Evolutionary conservation across 2,329 filamentous ascomycete species (phyloP), one percentile per base, ranked within the genome.

Genomic region (Ustilaginoidea virens): DNA sequence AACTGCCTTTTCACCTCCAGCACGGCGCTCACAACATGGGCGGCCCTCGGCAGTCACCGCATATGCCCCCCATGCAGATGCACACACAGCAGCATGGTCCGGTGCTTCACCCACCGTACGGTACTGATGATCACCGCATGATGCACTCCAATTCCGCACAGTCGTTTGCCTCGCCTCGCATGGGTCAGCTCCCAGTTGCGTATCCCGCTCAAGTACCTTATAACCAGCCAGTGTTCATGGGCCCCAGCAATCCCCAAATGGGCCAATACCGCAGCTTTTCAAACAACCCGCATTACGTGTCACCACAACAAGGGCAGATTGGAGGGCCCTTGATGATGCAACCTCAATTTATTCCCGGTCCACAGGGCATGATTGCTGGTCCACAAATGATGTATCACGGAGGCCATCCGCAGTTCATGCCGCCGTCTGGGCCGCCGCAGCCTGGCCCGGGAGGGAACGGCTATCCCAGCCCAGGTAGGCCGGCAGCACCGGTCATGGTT

Each of bases 351-450:
- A 79, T 90, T 56, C 61, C 64, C 18, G 69, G 74, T 22, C 77
- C 75, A n/a, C 75, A 79, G 41, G 69, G 66, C 5, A 76, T 82
- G 66, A 61, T 71, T 29, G 56, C 64, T 5, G 72, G 73, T 9
- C 77, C 77, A 19, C 80, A 85, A 42, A 78, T 87, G 69, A 85
- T 92, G 70, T 92, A 90, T 50, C 77, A 82, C 13, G 74, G 69
- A 11, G 58, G 48, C 2, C 69, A 70, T 33, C 55, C 46, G 49
- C 80, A 57, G 56, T 80, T 60, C 66, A 85, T 69, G 63, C 75
- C 53, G 18, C 61, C 65, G 5, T 57, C 58, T 23, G 65, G 61
- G 2, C 63, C 64, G 12, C 69, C 66, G 17, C 69, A 72, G 39
- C 53, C 58, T 7, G 66, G 73, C 31, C 71, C 77, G 13, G 80